These are phyloP conservation scores for Guyanaporus albipodus DNA, from an alignment of 768 basidiomycete genomes.

Conservation along the genomic window DNA sequence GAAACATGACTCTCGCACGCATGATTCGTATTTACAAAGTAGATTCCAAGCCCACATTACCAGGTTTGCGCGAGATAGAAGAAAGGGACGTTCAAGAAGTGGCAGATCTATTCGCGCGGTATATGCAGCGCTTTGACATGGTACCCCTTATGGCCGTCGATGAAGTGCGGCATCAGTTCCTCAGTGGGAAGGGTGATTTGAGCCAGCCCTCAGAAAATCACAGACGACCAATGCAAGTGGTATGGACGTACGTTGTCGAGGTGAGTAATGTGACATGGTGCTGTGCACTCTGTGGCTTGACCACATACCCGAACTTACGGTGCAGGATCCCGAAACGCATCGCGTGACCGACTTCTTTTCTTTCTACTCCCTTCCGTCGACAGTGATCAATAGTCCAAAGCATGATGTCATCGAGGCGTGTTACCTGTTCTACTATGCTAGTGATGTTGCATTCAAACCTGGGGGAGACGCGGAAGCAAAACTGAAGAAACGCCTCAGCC, in stretches of 20 bases:
- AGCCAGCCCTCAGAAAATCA: slow-evolving; percentile 35
- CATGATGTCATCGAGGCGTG: slow-evolving; percentile 81
- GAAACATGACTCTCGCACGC: slow-evolving; percentile 86
- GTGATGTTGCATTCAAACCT: slow-evolving; percentile 63
- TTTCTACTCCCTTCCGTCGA: slow-evolving; percentile 94
- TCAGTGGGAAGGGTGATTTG: slow-evolving; percentile 70
- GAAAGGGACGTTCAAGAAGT: slow-evolving; percentile 72
- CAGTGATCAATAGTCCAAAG: slow-evolving; percentile 76
- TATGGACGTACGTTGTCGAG: slow-evolving; percentile 97
- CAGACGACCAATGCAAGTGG: slow-evolving; percentile 75
- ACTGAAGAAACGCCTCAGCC: slow-evolving; percentile 65
- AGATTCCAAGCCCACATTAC: slow-evolving; percentile 44
- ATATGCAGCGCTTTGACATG: slow-evolving; percentile 86
- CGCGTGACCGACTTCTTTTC: slow-evolving; percentile 94
- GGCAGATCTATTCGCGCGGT: slow-evolving; percentile 63
- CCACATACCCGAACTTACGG: neutral
- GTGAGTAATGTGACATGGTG: slow-evolving; percentile 38
- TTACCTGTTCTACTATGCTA: slow-evolving; percentile 95
- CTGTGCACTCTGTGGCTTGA: neutral
- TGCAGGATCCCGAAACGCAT: slow-evolving; percentile 74
- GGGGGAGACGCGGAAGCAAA: slow-evolving; percentile 56
- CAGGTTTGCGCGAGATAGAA: slow-evolving; percentile 86
- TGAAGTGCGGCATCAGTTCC: slow-evolving; percentile 83
- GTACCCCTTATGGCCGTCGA: slow-evolving; percentile 66
- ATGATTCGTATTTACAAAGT: slow-evolving; percentile 78